A percentile compares a stretch with the other conserved stretches of the same genome.
phyloP scores from a whole-genome alignment of 768 basidiomycete species.

The Asterophora parasitica region DNA sequence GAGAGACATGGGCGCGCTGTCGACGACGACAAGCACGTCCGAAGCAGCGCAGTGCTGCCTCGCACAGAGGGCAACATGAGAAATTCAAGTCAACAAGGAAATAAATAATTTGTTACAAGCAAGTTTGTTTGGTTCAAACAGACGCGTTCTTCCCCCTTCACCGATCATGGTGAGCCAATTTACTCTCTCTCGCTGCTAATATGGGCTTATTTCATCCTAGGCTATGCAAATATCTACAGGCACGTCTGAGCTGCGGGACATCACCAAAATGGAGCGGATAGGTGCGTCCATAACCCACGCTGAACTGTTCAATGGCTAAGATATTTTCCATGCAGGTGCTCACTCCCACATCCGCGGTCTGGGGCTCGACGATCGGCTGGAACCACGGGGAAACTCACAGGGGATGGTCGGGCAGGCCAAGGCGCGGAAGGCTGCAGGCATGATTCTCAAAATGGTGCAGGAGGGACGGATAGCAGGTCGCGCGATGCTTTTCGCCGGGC shows the following conservation, averaged over 20 bases:
- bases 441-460: constrained; percentile 98
- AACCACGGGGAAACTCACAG: constrained; percentile 83
- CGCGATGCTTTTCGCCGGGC: constrained; percentile 95
- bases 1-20: constrained; percentile 11
- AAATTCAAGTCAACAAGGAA: constrained; percentile 18
- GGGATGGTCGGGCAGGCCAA: constrained; percentile 98
- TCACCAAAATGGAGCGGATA: constrained; percentile 92
- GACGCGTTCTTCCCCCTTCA: constrained; percentile 4
- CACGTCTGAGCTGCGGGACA: constrained; percentile 75
- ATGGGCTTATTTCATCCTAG: neutral
- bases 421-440: constrained; percentile 94
- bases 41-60: constrained; percentile 37
- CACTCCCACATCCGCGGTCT: constrained; percentile 96
- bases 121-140: constrained; percentile 10
- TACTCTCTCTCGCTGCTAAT: neutral
- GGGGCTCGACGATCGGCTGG: constrained; percentile 87
- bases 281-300: constrained; percentile 35
- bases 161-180: constrained; percentile 10
- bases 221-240: constrained; percentile 74
- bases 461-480: constrained; percentile 94
- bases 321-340: constrained; percentile 47
- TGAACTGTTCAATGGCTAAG: constrained; percentile 6
- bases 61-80: constrained; percentile 42
- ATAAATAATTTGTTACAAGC: constrained; percentile 16
- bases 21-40: constrained; percentile 25